Evolutionary conservation across 2,329 filamentous ascomycete species (phyloP).

Genomic region (Aspergillus tanneri): DNA sequence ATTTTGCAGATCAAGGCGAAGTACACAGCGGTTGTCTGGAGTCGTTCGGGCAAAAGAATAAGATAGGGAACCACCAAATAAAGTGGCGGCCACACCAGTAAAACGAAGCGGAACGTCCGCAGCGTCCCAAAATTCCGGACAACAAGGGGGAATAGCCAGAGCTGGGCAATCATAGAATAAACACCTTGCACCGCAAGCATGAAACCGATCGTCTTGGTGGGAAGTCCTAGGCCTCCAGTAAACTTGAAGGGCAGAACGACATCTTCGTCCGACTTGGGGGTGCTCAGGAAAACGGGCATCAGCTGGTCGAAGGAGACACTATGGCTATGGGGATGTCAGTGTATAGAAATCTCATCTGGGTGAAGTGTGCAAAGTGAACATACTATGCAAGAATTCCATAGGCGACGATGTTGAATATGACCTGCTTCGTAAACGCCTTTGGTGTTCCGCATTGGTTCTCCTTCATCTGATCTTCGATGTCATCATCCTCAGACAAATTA

Average conservation of each 20-base stretch:
- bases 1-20: conserved; percentile 84
- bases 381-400: conserved; percentile 95
- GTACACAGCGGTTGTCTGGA: conserved; percentile 75
- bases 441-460: conserved; percentile 43
- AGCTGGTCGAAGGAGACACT: conserved; percentile 96
- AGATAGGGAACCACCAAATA: conserved; percentile 89
- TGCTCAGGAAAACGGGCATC: conserved; percentile 87
- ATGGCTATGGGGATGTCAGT: conserved; percentile 60
- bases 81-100: conserved; percentile 79
- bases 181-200: conserved; percentile 86
- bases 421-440: conserved; percentile 77
- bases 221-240: conserved; percentile 77
- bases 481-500: conserved; percentile 36
- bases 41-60: conserved; percentile 70
- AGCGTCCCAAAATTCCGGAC: conserved; percentile 74
- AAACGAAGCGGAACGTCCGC: conserved; percentile 76
- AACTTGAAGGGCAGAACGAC: conserved; percentile 80
- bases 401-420: conserved; percentile 81
- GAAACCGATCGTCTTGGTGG: conserved; percentile 79
- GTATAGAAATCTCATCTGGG: conserved; percentile 46
- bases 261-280: conserved; percentile 53
- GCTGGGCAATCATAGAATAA: conserved; percentile 83
- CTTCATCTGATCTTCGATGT: conserved; percentile 45
- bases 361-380: conserved; percentile 45
- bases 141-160: conserved; percentile 78